These are phyloP conservation scores for Tuber brumale DNA, from an alignment of 495 filamentous ascomycete genomes.

Conservation along the genomic window DNA sequence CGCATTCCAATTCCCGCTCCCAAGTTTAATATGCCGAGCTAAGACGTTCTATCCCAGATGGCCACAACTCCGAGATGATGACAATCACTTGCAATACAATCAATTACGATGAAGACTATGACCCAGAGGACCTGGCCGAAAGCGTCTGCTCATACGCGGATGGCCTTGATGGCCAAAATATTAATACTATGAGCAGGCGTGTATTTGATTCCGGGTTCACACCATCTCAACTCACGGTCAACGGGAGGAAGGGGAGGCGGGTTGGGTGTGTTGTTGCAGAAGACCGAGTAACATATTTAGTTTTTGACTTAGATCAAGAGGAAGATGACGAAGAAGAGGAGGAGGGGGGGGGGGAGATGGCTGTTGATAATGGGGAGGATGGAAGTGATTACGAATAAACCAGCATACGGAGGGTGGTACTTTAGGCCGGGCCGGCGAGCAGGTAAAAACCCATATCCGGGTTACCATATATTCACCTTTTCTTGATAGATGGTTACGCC, in stretches of 20 bases:
- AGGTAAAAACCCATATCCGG: background rate
- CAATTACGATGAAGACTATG: conserved; percentile 43
- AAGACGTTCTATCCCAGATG: conserved; percentile 7
- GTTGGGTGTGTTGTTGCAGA: conserved; percentile 54
- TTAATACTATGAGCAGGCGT: conserved; percentile 29
- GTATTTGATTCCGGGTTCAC: conserved; percentile 45
- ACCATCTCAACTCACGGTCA: conserved; percentile 50
- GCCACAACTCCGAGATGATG: conserved; percentile 26
- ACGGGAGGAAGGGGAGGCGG: conserved; percentile 51
- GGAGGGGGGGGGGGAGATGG: conserved; percentile 39
- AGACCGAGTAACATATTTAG: conserved; percentile 52
- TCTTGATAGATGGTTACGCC: background rate
- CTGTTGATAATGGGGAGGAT: conserved; percentile 26
- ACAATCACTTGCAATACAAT: conserved; percentile 38
- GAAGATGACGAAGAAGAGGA: conserved; percentile 33
- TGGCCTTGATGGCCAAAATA: conserved; percentile 25
- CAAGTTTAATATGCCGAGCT: conserved; percentile 1
- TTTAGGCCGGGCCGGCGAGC: background rate
- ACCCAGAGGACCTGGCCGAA: conserved; percentile 39
- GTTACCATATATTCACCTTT: background rate
- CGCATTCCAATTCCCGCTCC: background rate
- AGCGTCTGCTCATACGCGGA: conserved; percentile 26
- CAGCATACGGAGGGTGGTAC: background rate
- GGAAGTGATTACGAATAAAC: conserved; percentile 4
- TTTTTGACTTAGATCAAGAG: conserved; percentile 52